Base-by-base conservation (phyloP, 805 yeast species). In the Starmerella gropengiesseri region DNA sequence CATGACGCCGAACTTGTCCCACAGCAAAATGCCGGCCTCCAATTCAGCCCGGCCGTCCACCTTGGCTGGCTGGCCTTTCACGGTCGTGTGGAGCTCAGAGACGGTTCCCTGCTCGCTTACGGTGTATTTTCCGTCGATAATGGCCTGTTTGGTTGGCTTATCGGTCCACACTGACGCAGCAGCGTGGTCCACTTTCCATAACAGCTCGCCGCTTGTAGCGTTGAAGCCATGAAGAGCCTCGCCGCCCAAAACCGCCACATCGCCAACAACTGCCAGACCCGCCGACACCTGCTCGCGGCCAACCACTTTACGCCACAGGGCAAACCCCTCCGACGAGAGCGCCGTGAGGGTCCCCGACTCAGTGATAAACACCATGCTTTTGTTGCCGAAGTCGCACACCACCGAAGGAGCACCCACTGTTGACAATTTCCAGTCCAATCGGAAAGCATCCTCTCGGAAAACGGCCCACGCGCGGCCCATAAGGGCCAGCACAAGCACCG, bases 401-500 rank as follows among this genome's bases (percentile, higher is more conserved):
- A 41, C 34, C 4, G 37, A 47, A 2, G 56, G 49, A 5, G 27
- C 13, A 25, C 66, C 66, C 6, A 61, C 27, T 2, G 47, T 44
- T 5, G 46, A 45, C 7, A 36, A 20, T 12, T 51, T 57, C 64
- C 65, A 60, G 48, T 63, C 66, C 9, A 57, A 53, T 3, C 32
- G 31, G 35, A 46, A 56, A 5, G 61, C 65, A 32, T 61, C 64
- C 33, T 62, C 66, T 4, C 50, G 46, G 41, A 50, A 62, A 20
- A 61, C 62, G 2, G 63, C 64, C 21, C 46, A 32, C 2, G 41
- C 54, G 14, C 20, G 20, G 11, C 47, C 41, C 31, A 32, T 16
- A 37, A 44, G 21, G 21, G 32, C 41, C 41, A 36, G 35, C 17
- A 28, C 13, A 5, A 25, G 21, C 18, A 11, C 20, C 7, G 21